A percentile compares a stretch with the other conserved stretches of the same genome.
phyloP scores from a whole-genome alignment of 73 alveolate species.

The Paramecium primaurelia region DNA sequence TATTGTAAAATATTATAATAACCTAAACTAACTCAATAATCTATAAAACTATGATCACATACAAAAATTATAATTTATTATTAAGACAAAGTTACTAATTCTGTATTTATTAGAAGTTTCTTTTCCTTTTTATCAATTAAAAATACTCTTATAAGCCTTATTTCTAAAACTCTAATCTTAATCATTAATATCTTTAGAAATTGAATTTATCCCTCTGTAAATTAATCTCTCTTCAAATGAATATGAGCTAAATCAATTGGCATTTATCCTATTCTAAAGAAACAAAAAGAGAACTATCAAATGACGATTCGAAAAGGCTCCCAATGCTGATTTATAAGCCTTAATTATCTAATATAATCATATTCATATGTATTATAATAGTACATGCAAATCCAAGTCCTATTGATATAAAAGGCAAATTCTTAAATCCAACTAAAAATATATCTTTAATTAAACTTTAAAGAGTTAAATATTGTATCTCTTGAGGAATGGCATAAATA shows the following conservation, averaged over 20 bases:
- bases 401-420: not conserved
- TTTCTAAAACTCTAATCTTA: not conserved
- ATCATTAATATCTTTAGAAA: not conserved
- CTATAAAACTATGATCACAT: not conserved
- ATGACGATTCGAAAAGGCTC: not conserved
- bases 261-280: not conserved
- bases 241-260: not conserved
- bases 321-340: not conserved
- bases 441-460: not conserved
- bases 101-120: not conserved
- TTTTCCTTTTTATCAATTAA: conserved; percentile 11
- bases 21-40: not conserved
- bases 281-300: not conserved
- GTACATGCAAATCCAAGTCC: not conserved
- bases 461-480: not conserved
- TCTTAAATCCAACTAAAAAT: not conserved
- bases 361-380: not conserved
- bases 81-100: not conserved
- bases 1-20: not conserved
- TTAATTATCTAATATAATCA: not conserved
- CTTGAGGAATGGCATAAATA: conserved; percentile 28
- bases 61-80: not conserved
- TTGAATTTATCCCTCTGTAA: conserved; percentile 22
- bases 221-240: not conserved
- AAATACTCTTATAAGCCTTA: no score